Evolutionary conservation across 306 rosid genomes (phyloP), one percentile per base, ranked within the genome.

Genomic region (Quercus glauca): DNA sequence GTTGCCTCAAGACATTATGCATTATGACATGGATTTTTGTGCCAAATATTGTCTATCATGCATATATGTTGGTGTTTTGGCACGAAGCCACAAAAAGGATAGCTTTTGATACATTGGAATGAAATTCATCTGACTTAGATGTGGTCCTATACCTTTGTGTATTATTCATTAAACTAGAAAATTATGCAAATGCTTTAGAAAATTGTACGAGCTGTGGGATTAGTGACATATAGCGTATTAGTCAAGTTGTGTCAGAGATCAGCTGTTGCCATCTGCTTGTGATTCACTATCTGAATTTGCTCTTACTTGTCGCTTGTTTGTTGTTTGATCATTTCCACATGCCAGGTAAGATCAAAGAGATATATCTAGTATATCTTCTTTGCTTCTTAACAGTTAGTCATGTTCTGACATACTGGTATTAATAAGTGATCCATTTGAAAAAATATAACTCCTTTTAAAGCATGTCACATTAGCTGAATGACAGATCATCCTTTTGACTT

Each of bases 401-500:
- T 73, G 18, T 59, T 55, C 25, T 70, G 77, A 76, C 76, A 78
- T 78, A 75, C 12, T 41, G 45, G 45, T 41, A 41, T 41, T 41
- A 35, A 41, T 41, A 41, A 41, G 11, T 41, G 45, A 2, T 41
- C 45, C 45, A 41, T 41, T 41, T 41, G 45, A 41, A 41, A 41
- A 41, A 8, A 41, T 41, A 41, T 41, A 41, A 41, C 45, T 41
- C 45, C 45, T 8, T 2, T 41, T 41, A 41, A 41, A 41, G 0
- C 45, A 41, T 41, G 45, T 41, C 12, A 0, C 3, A 41, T 8
- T 41, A 41, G 45, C 45, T 3, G 45, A 41, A 0, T 41, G 68
- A 81, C 75, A 65, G 79, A 74, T 81, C 78, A 69, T 79, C 57
- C 76, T 78, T 63, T 73, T 71, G 74, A 75, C 78, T 29, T 72